Evolutionary conservation across 257 asterid genomes (phyloP).

Genomic region (Solanum virginianum): DNA sequence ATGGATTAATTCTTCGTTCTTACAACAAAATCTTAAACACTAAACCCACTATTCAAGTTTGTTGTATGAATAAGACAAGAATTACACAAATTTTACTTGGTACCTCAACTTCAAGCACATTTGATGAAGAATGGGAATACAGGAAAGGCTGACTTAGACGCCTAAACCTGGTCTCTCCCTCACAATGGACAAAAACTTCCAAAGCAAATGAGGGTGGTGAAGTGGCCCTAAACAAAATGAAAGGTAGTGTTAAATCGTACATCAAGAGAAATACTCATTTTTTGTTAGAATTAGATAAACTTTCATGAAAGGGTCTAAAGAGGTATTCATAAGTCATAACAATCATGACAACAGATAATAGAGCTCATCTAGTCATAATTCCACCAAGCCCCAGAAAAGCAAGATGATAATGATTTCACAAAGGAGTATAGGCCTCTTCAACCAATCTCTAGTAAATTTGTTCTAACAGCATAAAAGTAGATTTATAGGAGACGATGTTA

Average conservation of each 20-base stretch:
- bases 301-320: neutral
- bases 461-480: neutral
- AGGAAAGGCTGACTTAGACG: slow-evolving; percentile 83
- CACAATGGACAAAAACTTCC: slow-evolving; percentile 92
- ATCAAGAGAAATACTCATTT: neutral
- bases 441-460: neutral
- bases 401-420: neutral
- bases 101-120: slow-evolving; percentile 94
- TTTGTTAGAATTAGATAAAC: neutral
- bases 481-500: neutral
- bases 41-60: neutral
- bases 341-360: neutral
- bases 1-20: neutral
- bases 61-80: neutral
- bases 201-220: slow-evolving; percentile 85
- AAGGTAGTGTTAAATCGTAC: neutral
- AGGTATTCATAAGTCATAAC: neutral
- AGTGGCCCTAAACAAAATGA: slow-evolving; percentile 52
- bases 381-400: neutral
- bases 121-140: slow-evolving; percentile 92
- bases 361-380: neutral
- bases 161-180: slow-evolving; percentile 91
- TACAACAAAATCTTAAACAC: neutral
- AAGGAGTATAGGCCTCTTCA: neutral
- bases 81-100: neutral